Evolutionary conservation across 768 basidiomycete genomes (phyloP), one percentile per base, ranked within the genome.

Genomic region (Cantharellus cinnabarinus): DNA sequence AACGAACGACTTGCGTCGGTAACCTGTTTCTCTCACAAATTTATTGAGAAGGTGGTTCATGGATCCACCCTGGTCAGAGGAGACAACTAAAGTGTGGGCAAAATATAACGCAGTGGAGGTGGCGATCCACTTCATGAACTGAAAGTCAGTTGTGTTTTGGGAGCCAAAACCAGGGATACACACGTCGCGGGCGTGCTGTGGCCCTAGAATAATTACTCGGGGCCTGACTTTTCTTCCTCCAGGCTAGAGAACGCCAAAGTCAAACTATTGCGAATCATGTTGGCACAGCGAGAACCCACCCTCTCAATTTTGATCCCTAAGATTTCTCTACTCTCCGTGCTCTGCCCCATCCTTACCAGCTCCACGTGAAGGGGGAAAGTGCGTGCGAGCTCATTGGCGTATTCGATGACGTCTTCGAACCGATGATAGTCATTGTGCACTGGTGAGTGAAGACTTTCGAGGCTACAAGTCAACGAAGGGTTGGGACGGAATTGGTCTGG

Each of bases 141-240:
- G 15, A 50, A 63, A 55, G 7, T 54, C 10, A 10, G 10, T 10
- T 59, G 53, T 4, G 51, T 39, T 54, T 37, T 41, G 37, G 10
- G 61, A 51, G 7, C 20, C 50, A 58, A 20, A 63, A 63, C 52
- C 54, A 35, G 34, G 20, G 42, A 58, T 2, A 68, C 78, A 40
- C 55, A 81, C 83, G 74, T 85, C 85, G 51, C 85, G 72, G 15
- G 82, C 83, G 67, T 89, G 85, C 65, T 83, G 83, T 0, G 83
- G 81, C 14, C 83, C 82, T 2, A 79, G 70, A 42, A 89, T 72
- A 5, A 88, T 77, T 62, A 89, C 77, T 5, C 80, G 81, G 35
- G 76, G 66, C 64, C 40, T 61, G 50, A n/a, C 59, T 56, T 50
- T 66, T 60, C 59, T 67, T 62, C 58, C 65, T 44, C 53, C 64